Evolutionary conservation across 108 stramenopile species (phyloP).

Genomic region (Cyclostephanos invisitatus): DNA sequence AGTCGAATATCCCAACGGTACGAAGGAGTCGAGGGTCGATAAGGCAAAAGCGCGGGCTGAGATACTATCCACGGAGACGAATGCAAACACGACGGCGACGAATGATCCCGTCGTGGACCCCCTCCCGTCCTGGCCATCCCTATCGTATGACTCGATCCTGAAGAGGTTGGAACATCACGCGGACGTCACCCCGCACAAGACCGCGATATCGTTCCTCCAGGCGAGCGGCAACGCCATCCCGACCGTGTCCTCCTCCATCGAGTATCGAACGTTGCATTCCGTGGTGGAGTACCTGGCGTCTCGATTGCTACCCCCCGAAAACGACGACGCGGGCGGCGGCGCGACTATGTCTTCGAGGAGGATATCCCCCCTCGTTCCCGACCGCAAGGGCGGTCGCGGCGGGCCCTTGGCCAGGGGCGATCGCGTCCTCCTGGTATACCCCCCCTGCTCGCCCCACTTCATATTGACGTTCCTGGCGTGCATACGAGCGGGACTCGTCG

Average conservation of each 20-base stretch:
- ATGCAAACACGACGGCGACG: background rate
- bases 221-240: conserved; percentile 17
- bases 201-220: conserved; percentile 49
- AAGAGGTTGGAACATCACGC: conserved; percentile 9
- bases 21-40: conserved; percentile 15
- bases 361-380: conserved; percentile 6
- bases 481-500: conserved; percentile 86
- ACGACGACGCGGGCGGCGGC: background rate
- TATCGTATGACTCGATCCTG: conserved; percentile 14
- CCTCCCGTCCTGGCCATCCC: background rate
- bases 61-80: background rate
- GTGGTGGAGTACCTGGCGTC: conserved; percentile 45
- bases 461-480: conserved; percentile 95
- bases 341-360: background rate
- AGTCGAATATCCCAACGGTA: conserved; percentile 17
- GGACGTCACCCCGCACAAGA: conserved; percentile 27
- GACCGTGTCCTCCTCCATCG: conserved; percentile 32
- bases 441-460: conserved; percentile 93
- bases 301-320: conserved; percentile 25
- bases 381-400: conserved; percentile 9
- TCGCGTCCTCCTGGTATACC: conserved; percentile 92
- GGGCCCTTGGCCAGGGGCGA: conserved; percentile 52
- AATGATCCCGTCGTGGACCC: conserved; percentile 2
- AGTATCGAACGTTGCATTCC: conserved; percentile 29
- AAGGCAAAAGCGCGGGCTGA: background rate